Evolutionary conservation across 805 yeast genomes (phyloP), one percentile per base, ranked within the genome.

Genomic region (Yamadazyma sp.): DNA sequence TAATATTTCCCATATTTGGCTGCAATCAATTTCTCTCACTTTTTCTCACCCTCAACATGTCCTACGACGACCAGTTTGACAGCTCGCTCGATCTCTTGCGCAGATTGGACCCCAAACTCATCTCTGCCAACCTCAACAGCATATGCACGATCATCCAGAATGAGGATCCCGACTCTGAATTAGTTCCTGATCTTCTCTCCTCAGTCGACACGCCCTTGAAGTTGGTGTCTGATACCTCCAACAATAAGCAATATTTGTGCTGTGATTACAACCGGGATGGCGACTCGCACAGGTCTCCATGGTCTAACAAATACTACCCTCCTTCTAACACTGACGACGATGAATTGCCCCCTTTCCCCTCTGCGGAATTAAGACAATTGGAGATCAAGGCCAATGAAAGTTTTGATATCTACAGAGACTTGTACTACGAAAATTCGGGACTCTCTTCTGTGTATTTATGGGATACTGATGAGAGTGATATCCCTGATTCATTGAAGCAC

Each of bases 191-290:
- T 47, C 70, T 91, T 42, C 69, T 91, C 33, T 77, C 95, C 4
- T 76, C 93, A 0, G 89, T 91, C 9, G 99, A 91, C 62, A 81
- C 83, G 35, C 98, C 98, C 17, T 69, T 91, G 49, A 62, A 67
- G 26, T 65, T 77, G 28, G 54, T 65, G 32, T 63, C 64, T 24
- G 83, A 89, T 55, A 49, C 54, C 7, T 61, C 63, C 18, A 56
- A 77, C 10, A 85, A 85, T 8, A 84, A 84, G 60, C 75, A 74
- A 41, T 91, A 72, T 57, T 71, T 91, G 40, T 77, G 90, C 36
- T 91, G 98, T 63, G 99, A 91, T 59, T 91, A 91, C 59, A 91
- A 91, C 62, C 75, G 99, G 49, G 99, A 91, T 55, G 90, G 95
- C 6, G 98, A 91, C 61, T 81, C 90, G 14, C 85, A 75, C 62